Evolutionary conservation across 2,329 filamentous ascomycete genomes (phyloP).

Genomic region (Trichoderma koningii): DNA sequence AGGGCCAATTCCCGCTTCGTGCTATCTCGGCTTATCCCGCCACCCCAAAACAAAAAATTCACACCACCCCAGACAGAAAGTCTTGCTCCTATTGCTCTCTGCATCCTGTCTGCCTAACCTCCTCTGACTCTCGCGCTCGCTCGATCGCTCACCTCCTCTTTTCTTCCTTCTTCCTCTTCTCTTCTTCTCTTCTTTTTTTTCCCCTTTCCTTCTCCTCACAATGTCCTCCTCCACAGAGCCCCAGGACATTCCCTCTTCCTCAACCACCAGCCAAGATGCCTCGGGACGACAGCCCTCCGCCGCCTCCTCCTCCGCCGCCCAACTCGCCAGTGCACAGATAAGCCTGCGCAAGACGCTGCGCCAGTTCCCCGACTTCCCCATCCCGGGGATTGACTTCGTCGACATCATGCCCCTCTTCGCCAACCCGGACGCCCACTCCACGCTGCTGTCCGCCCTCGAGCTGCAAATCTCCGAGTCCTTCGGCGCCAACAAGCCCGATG

Average conservation of each 20-base stretch:
- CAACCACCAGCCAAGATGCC: slow-evolving; percentile 54
- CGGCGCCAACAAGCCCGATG: slow-evolving; percentile 69
- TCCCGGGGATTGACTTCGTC: slow-evolving; percentile 91
- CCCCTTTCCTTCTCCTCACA: slow-evolving; percentile 39
- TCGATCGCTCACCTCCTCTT: slow-evolving; percentile 34
- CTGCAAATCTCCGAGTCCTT: slow-evolving; percentile 72
- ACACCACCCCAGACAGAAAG: slow-evolving; percentile 24
- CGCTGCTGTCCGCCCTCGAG: slow-evolving; percentile 81
- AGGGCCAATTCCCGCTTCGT: slow-evolving; percentile 10
- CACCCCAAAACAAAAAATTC: slow-evolving; percentile 28
- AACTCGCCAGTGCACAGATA: slow-evolving; percentile 70
- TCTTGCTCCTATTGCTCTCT: slow-evolving; percentile 26
- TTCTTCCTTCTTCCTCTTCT: slow-evolving; percentile 34
- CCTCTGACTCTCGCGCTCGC: slow-evolving; percentile 35
- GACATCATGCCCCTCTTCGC: slow-evolving; percentile 97
- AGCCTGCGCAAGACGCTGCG: slow-evolving; percentile 73
- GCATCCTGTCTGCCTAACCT: slow-evolving; percentile 29
- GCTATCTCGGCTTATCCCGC: slow-evolving; percentile 25
- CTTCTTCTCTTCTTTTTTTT: slow-evolving; percentile 32
- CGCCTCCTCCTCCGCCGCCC: slow-evolving; percentile 62
- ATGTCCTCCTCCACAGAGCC: slow-evolving; percentile 37
- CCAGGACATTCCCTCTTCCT: slow-evolving; percentile 32
- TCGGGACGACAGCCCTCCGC: slow-evolving; percentile 64
- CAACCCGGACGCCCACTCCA: slow-evolving; percentile 69
- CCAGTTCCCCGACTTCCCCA: slow-evolving; percentile 89